Evolutionary conservation across 1,284 basidiomycete species (phyloP).

Genomic region (Apiotrichum mycotoxinovorans): DNA sequence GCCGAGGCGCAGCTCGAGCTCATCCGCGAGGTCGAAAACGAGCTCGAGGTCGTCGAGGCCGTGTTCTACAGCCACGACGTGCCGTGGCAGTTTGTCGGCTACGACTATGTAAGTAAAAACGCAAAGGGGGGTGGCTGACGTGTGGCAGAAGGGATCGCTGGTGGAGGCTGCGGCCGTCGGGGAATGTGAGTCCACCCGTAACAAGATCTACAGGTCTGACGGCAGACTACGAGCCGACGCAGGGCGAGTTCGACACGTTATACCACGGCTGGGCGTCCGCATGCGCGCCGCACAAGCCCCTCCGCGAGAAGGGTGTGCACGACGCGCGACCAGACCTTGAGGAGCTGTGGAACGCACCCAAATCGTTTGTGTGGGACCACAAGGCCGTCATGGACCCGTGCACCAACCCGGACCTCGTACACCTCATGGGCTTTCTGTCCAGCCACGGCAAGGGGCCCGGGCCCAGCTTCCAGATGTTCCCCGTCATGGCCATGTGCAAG

Average conservation of each 20-base stretch:
- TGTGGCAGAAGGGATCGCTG: slow-evolving; percentile 27
- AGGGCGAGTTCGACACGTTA: slow-evolving; percentile 35
- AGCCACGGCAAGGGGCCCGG: slow-evolving; percentile 55
- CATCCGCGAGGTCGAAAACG: slow-evolving; percentile 29
- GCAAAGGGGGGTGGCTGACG: slow-evolving; percentile 2
- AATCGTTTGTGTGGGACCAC: slow-evolving; percentile 45
- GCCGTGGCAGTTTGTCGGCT: slow-evolving; percentile 47
- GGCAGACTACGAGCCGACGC: slow-evolving; percentile 30
- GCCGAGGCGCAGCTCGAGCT: slow-evolving; percentile 37
- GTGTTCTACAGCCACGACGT: slow-evolving; percentile 45
- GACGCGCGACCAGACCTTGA: slow-evolving; percentile 20
- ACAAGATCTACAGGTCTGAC: too few species aligned
- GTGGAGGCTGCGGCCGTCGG: slow-evolving; percentile 37
- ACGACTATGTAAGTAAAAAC: slow-evolving; percentile 41
- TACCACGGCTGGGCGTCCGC: slow-evolving; percentile 47
- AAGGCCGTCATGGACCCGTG: slow-evolving; percentile 60
- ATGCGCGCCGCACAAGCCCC: slow-evolving; percentile 42
- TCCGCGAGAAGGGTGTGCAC: slow-evolving; percentile 31
- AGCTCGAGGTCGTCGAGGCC: slow-evolving; percentile 34
- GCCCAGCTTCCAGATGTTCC: slow-evolving; percentile 53
- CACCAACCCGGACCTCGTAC: slow-evolving; percentile 55
- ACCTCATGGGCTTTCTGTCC: slow-evolving; percentile 59
- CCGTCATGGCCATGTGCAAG: slow-evolving; percentile 59
- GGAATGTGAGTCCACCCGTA: slow-evolving; percentile 39
- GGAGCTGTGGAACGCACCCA: slow-evolving; percentile 28